phyloP scores from a whole-genome alignment of 768 basidiomycete species.

The Amanita muscaria region DNA sequence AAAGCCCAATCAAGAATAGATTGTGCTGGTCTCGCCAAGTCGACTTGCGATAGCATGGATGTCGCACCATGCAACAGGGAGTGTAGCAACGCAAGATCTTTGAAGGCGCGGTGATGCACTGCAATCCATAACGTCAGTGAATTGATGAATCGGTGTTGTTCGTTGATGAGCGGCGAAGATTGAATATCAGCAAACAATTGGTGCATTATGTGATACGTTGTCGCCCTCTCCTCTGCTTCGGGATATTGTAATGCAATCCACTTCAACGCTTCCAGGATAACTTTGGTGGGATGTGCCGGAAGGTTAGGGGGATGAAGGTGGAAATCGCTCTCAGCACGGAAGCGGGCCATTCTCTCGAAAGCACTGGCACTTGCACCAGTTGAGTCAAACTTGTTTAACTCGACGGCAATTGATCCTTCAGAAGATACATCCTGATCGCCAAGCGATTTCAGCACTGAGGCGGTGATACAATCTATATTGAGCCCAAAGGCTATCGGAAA shows the following conservation, averaged over 20 bases:
- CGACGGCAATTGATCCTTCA: constrained; percentile 38
- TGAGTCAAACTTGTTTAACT: constrained; percentile 31
- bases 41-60: constrained; percentile 55
- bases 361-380: constrained; percentile 28
- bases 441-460: constrained; percentile 51
- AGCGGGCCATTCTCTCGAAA: constrained; percentile 44
- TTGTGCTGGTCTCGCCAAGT: constrained; percentile 60
- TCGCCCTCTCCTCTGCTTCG: constrained; percentile 39
- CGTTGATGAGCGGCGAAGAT: constrained; percentile 66
- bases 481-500: constrained; percentile 25
- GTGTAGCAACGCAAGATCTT: constrained; percentile 52
- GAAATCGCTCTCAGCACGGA: constrained; percentile 41
- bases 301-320: constrained; percentile 55
- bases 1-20: constrained; percentile 79
- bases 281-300: constrained; percentile 43
- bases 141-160: constrained; percentile 70
- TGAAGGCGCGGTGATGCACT: constrained; percentile 44
- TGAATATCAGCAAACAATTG: constrained; percentile 63
- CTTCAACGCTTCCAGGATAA: constrained; percentile 44
- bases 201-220: constrained; percentile 71
- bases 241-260: constrained; percentile 47
- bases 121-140: constrained; percentile 70
- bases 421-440: constrained; percentile 58
- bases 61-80: constrained; percentile 60
- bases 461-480: constrained; percentile 47